These are phyloP conservation scores for Tarenaya hassleriana DNA, from an alignment of 345 rosid species.

Conservation along the genomic window DNA sequence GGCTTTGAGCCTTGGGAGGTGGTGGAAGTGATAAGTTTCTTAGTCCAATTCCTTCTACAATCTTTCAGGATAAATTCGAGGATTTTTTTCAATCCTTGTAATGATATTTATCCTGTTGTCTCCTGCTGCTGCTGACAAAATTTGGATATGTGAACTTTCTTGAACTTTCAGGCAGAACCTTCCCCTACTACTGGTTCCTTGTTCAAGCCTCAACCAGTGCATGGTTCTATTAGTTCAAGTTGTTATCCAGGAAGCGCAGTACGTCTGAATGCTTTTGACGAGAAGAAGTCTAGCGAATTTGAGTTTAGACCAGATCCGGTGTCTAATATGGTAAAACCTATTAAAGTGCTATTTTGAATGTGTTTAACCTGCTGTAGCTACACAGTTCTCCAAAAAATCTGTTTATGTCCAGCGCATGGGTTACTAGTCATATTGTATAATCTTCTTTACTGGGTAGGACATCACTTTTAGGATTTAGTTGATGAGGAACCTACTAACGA, in stretches of 20 bases:
- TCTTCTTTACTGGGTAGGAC: too few species aligned
- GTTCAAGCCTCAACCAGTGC: conserved; percentile 49
- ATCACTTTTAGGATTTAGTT: too few species aligned
- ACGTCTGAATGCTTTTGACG: conserved; percentile 38
- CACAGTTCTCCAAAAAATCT: background rate
- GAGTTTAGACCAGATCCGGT: conserved; percentile 65
- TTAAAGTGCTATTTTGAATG: background rate
- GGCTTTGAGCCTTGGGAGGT: too few species aligned
- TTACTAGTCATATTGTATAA: background rate
- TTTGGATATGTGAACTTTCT: conserved; percentile 12
- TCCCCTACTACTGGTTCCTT: conserved; percentile 94
- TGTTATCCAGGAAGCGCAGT: conserved; percentile 30
- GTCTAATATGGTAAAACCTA: conserved; percentile 53
- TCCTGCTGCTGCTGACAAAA: conserved; percentile 13
- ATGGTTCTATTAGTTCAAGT: conserved; percentile 31
- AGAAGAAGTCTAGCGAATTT: conserved; percentile 44
- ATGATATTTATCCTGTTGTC: background rate
- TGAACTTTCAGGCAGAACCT: conserved; percentile 71
- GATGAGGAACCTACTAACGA: too few species aligned
- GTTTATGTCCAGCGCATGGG: background rate
- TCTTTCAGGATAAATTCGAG: background rate
- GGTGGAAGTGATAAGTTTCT: too few species aligned
- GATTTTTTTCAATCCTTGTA: background rate
- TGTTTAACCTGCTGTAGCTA: background rate
- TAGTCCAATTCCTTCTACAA: background rate